Evolutionary conservation across 768 basidiomycete species (phyloP).

Genomic region (Psilocybe subaeruginosa): DNA sequence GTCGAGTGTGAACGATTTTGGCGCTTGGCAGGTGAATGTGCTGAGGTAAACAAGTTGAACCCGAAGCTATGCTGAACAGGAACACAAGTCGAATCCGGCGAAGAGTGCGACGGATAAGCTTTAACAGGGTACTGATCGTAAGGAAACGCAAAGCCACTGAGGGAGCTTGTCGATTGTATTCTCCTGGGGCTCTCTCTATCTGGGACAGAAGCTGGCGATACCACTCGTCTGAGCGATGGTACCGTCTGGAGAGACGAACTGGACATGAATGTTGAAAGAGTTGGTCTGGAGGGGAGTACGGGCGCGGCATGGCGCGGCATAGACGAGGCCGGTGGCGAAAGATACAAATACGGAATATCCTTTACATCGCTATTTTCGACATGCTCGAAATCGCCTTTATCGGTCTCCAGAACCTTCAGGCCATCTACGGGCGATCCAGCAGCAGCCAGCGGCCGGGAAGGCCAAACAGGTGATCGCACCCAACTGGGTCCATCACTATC

Average conservation of each 20-base stretch:
- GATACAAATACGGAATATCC: conserved; percentile 20
- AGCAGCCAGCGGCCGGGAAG: conserved; percentile 16
- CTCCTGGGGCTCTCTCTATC: conserved; percentile 18
- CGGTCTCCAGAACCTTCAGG: neutral
- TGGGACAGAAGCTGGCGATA: neutral
- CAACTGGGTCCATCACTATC: conserved; percentile 52
- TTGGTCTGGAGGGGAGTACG: conserved; percentile 14
- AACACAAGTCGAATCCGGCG: neutral
- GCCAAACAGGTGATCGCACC: conserved; percentile 41
- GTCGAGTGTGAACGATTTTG: conserved; percentile 12
- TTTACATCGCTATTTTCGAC: conserved; percentile 21
- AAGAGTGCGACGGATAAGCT: neutral
- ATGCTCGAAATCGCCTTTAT: conserved; percentile 19
- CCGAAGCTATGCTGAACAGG: neutral
- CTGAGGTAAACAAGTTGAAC: conserved; percentile 2
- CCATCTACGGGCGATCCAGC: conserved; percentile 15
- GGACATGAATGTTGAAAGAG: conserved; percentile 12
- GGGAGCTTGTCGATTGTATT: conserved; percentile 26
- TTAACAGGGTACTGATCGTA: neutral
- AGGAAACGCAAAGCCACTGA: conserved; percentile 7
- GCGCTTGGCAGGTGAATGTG: neutral
- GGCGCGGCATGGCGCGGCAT: conserved; percentile 8
- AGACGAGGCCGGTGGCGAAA: conserved; percentile 15
- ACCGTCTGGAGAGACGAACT: conserved; percentile 12
- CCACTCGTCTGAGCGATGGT: neutral